These are phyloP conservation scores for Coccinonectria pachysandricola DNA, from an alignment of 2,329 filamentous ascomycete species.

Conservation along the genomic window DNA sequence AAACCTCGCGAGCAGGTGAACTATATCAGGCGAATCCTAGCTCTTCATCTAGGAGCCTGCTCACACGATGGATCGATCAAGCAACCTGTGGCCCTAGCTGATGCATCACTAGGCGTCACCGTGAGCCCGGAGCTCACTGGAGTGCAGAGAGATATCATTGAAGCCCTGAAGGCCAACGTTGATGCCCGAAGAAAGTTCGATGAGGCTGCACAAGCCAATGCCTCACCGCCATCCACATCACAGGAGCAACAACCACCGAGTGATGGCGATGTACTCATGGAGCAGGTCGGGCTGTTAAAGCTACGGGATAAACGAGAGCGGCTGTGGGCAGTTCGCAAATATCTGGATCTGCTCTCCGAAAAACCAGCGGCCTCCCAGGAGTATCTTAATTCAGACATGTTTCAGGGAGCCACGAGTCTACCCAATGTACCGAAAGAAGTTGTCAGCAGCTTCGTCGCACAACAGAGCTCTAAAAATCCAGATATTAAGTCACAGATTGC, in stretches of 20 bases:
- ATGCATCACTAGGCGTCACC: constrained; percentile 26
- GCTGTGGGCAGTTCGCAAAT: constrained; percentile 39
- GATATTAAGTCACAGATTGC: constrained; percentile 39
- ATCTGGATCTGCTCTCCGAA: constrained; percentile 38
- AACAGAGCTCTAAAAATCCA: constrained; percentile 26
- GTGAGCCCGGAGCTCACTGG: constrained; percentile 32
- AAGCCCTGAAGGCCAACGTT: constrained; percentile 41
- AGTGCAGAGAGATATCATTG: constrained; percentile 43
- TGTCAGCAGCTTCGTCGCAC: constrained; percentile 37
- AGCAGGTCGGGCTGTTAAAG: constrained; percentile 41
- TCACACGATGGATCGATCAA: constrained; percentile 32
- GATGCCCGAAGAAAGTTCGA: constrained; percentile 40
- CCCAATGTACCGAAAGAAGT: constrained; percentile 43
- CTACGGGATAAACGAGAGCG: constrained; percentile 42
- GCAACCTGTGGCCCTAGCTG: constrained; percentile 39
- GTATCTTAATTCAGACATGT: constrained; percentile 41
- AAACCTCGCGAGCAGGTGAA: constrained; percentile 47
- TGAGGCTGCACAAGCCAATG: constrained; percentile 20
- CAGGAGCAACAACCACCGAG: too few relatives aligned
- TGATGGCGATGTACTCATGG: constrained; percentile 27
- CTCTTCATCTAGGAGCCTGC: constrained; percentile 41
- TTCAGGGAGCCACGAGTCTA: constrained; percentile 31
- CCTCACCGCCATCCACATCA: constrained; percentile 9
- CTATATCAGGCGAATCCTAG: constrained; percentile 44
- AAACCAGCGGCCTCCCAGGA: constrained; percentile 41